A percentile compares a stretch with the other conserved stretches of the same genome.
Conservation (phyloP, 257 asterid genomes). For the Nyctanthes arbortristis region DNA sequence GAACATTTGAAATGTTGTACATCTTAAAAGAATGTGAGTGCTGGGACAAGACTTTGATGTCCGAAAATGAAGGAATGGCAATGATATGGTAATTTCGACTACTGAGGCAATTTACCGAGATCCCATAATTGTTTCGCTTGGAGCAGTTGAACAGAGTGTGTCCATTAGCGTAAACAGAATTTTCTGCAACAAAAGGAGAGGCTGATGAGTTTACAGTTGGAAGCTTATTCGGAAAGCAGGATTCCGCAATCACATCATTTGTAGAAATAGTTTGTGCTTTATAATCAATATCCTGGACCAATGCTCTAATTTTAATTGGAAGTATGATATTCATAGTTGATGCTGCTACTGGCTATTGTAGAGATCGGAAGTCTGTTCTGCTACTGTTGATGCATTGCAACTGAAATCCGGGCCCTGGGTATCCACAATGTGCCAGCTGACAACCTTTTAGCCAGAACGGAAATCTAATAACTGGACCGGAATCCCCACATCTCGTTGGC, state of each 20-base stretch:
- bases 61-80: constrained; percentile 3
- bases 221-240: constrained; percentile 35
- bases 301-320: constrained; percentile 24
- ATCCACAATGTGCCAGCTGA: constrained; percentile 32
- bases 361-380: constrained; percentile 18
- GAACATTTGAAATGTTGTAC: constrained; percentile 32
- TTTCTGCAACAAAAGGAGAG: constrained; percentile 28
- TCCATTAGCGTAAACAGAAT: constrained; percentile 19
- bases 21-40: constrained; percentile 38
- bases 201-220: constrained; percentile 17
- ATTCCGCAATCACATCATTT: constrained; percentile 7
- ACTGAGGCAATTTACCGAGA: constrained; percentile 26
- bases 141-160: constrained; percentile 34
- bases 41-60: constrained; percentile 21
- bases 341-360: constrained; percentile 29
- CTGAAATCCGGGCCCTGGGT: constrained; percentile 34
- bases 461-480: no score
- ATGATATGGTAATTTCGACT: constrained; percentile 18
- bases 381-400: constrained; percentile 26
- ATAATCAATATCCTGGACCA: constrained; percentile 31
- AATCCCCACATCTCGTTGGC: no score
- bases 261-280: constrained; percentile 30
- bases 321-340: constrained; percentile 18
- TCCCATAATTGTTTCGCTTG: neutral
- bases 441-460: no score